Percentiles rank a stretch among this genome's conserved stretches.
Conservation (phyloP, 2,329 filamentous ascomycete genomes). For the Penicillium sp. region DNA sequence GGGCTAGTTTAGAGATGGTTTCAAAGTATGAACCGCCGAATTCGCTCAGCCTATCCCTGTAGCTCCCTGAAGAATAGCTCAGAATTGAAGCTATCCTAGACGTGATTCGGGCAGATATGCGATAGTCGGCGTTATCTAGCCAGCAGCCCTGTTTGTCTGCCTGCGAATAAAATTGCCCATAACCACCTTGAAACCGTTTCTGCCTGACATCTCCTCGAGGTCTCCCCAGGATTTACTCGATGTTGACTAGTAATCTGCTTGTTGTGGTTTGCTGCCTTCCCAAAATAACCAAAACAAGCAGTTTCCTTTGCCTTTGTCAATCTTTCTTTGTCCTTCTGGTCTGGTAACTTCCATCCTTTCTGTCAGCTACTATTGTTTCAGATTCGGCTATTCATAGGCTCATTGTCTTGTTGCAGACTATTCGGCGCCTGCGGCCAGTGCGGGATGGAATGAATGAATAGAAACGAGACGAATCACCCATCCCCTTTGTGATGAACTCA, state of each 20-base stretch:
- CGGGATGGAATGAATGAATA: slow-evolving; percentile 15
- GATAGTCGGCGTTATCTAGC: neutral
- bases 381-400: slow-evolving; percentile 13
- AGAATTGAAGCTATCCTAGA: slow-evolving; percentile 1
- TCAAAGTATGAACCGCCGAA: slow-evolving; percentile 11
- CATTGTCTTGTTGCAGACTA: slow-evolving; percentile 20
- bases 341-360: neutral
- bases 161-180: neutral
- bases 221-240: neutral
- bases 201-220: neutral
- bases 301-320: neutral
- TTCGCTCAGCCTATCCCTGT: slow-evolving; percentile 18
- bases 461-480: slow-evolving; percentile 2
- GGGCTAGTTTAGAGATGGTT: slow-evolving; percentile 12
- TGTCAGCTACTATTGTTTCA: neutral
- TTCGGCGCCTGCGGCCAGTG: slow-evolving; percentile 8
- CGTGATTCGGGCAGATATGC: neutral
- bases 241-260: neutral
- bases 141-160: neutral
- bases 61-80: neutral
- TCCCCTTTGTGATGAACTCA: neutral
- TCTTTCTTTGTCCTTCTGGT: neutral
- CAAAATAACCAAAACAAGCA: neutral
- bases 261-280: neutral
- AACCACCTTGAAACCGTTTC: neutral